phyloP scores from a whole-genome alignment of 495 filamentous ascomycete genomes.

The Podospora pseudoanserina region DNA sequence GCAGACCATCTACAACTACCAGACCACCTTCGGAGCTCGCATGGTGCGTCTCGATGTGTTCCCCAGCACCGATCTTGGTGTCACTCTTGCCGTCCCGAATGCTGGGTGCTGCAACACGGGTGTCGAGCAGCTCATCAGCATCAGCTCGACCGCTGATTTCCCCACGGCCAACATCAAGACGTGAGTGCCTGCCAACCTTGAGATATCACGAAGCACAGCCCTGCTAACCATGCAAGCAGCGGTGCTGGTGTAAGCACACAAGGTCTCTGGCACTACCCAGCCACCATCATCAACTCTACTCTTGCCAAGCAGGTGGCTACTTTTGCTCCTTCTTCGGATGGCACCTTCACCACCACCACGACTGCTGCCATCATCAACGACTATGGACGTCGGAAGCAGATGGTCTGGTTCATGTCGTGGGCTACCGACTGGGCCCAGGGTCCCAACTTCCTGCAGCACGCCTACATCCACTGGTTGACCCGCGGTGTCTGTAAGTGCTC shows the following conservation, averaged over 20 bases:
- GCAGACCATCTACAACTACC: conserved; percentile 55
- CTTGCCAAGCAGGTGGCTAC: conserved; percentile 52
- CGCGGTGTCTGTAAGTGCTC: conserved; percentile 43
- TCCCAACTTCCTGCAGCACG: conserved; percentile 57
- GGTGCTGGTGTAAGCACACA: conserved; percentile 29
- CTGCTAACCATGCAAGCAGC: not conserved
- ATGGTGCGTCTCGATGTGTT: conserved; percentile 60
- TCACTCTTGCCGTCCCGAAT: conserved; percentile 20
- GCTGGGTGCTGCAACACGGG: conserved; percentile 41
- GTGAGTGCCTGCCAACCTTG: not conserved
- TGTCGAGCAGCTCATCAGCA: conserved; percentile 50
- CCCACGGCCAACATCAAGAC: conserved; percentile 49
- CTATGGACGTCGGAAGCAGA: conserved; percentile 55
- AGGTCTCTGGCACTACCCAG: conserved; percentile 57
- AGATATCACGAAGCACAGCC: not conserved
- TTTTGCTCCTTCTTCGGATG: conserved; percentile 41
- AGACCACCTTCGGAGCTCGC: conserved; percentile 54
- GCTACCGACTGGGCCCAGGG: conserved; percentile 55
- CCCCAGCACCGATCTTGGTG: conserved; percentile 39
- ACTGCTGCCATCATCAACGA: conserved; percentile 62
- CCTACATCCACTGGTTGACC: conserved; percentile 62
- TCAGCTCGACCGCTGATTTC: conserved; percentile 48
- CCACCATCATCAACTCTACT: conserved; percentile 49
- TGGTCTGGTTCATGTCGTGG: conserved; percentile 58
- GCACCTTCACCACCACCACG: conserved; percentile 22